Evolutionary conservation across 148 eudicot species (phyloP).

Genomic region (Nepenthes gracilis): DNA sequence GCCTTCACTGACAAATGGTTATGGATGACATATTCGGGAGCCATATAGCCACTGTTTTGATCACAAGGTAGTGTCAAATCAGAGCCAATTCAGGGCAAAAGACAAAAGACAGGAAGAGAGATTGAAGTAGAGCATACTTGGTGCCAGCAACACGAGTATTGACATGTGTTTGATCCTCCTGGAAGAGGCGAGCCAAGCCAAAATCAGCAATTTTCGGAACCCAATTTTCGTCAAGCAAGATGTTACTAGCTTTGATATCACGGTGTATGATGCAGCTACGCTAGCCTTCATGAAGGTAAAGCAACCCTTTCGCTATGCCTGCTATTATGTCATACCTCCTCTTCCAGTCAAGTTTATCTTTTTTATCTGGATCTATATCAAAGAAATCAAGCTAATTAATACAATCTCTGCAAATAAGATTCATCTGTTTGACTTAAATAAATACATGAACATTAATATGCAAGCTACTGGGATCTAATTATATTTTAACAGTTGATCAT

Average conservation of each 20-base stretch:
- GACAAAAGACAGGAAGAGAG: not conserved
- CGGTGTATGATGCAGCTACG: conserved; percentile 66
- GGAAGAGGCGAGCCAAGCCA: conserved; percentile 83
- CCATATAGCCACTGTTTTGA: conserved; percentile 77
- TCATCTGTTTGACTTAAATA: no score
- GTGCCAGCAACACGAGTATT: conserved; percentile 86
- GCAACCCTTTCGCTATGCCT: conserved; percentile 66
- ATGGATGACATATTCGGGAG: conserved; percentile 74
- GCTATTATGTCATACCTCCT: conserved; percentile 42
- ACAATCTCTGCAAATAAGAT: no score
- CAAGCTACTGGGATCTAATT: no score
- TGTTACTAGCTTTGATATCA: conserved; percentile 78
- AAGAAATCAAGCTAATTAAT: not conserved
- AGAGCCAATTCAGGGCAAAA: not conserved
- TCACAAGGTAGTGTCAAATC: conserved; percentile 5
- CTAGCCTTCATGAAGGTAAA: conserved; percentile 74
- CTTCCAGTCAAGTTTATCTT: conserved; percentile 60
- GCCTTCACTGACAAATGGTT: conserved; percentile 65
- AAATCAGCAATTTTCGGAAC: conserved; percentile 85
- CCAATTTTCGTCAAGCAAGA: conserved; percentile 73
- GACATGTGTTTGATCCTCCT: conserved; percentile 72
- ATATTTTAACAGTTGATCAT: no score
- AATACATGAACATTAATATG: no score
- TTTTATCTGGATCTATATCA: conserved; percentile 29
- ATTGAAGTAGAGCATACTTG: conserved; percentile 34